Evolutionary conservation across 2,329 filamentous ascomycete genomes (phyloP), one percentile per base, ranked within the genome.

Genomic region (Trichothecium roseum): DNA sequence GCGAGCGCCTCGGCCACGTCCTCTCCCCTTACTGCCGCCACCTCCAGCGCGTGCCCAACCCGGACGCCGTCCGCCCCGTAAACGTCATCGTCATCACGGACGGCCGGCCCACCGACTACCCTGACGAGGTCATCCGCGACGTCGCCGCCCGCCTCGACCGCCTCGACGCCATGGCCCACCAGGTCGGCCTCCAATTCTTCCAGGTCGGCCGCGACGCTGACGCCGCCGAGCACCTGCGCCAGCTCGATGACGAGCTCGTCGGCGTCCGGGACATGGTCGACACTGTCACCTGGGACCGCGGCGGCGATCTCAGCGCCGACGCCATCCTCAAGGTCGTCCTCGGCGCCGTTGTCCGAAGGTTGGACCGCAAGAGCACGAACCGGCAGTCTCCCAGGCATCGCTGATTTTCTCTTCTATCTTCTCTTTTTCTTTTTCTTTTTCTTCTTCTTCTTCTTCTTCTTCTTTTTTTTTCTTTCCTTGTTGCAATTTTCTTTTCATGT

Each of bases 31-130:
- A 95, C 52, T 53, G 94, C 3, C 52, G 40, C 2, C 38, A 43
- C 8, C 43, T 60, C 4, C 57, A 55, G 4, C 53, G 66, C 14
- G 57, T 61, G 0, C 60, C 67, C 3, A 56, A 60, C 12, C 39
- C 55, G 1, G 55, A 60, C 18, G 54, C 52, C 5, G 66, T 82
- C 16, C 88, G 86, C 52, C 86, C 87, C 1, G 63, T 94, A 32
- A 95, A 95, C 52, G 71, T 96, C 54, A 94, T 96, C 47, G 80
- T 93, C 42, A 83, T 96, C 50, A 96, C 91, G 0, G 89, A 96
- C 53, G 91, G 91, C 5, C 75, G 68, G 28, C 78, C 91, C 1
- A 78, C 69, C 1, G 87, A 95, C 53, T 84, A 94, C 44, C 77
- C 82, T 0, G 82, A 88, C 54, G 67, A 66, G 7, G 67, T 78